Evolutionary conservation across 2,329 filamentous ascomycete genomes (phyloP).

Genomic region (Pezicula radicicola): DNA sequence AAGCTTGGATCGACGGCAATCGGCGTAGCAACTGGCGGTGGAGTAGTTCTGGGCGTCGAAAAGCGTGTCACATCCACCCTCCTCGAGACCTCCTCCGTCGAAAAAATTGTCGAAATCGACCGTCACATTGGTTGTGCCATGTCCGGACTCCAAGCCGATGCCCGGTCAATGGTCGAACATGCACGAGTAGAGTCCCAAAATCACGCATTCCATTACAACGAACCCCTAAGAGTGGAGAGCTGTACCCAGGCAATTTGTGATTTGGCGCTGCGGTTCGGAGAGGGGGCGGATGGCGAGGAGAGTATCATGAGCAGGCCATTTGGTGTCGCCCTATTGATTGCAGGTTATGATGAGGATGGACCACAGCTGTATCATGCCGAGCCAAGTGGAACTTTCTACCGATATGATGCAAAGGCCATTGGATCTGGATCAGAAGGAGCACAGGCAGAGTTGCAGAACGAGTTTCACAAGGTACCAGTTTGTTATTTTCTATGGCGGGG

Average conservation of each 20-base stretch:
- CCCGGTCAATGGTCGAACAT: slow-evolving; percentile 96
- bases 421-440: slow-evolving; percentile 96
- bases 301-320: slow-evolving; percentile 98
- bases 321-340: slow-evolving; percentile 93
- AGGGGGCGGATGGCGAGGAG: slow-evolving; percentile 96
- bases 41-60: slow-evolving; percentile 95
- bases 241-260: slow-evolving; percentile 99
- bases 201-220: slow-evolving; percentile 97
- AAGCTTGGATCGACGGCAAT: slow-evolving; percentile 98
- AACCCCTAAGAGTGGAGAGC: slow-evolving; percentile 91
- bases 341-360: slow-evolving; percentile 95
- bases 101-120: slow-evolving; percentile 99
- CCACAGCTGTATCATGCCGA: slow-evolving; percentile 97
- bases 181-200: slow-evolving; percentile 96
- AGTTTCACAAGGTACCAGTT: slow-evolving; percentile 78
- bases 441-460: slow-evolving; percentile 96
- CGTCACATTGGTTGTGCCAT: slow-evolving; percentile 98
- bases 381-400: slow-evolving; percentile 96
- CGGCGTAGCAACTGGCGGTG: slow-evolving; percentile 91
- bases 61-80: slow-evolving; percentile 98
- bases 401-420: slow-evolving; percentile 98
- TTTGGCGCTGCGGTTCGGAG: slow-evolving; percentile 90
- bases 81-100: slow-evolving; percentile 94
- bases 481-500: background rate
- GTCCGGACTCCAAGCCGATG: slow-evolving; percentile 96